These are phyloP conservation scores for Backusella westeae DNA, from an alignment of 192 early-diverging fungal genomes.

Conservation along the genomic window DNA sequence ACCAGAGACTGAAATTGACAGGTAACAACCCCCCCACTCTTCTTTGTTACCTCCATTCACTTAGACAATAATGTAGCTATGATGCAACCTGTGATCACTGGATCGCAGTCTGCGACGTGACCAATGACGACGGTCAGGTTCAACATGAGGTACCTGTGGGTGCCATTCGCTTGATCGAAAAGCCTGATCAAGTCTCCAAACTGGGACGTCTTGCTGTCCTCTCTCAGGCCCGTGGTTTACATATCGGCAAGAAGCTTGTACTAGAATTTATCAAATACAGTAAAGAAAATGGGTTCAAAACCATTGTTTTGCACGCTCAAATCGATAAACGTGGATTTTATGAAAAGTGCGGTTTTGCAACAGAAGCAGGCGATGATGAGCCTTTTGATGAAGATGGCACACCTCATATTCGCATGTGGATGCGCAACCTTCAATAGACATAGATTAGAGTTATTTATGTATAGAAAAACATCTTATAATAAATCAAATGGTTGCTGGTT, in stretches of 20 bases:
- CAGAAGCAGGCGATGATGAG: conserved; percentile 26
- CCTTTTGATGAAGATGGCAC: conserved; percentile 32
- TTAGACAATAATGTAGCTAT: neutral
- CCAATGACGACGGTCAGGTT: neutral
- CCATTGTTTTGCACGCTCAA: conserved; percentile 25
- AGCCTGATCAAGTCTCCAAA: conserved; percentile 20
- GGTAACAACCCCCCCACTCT: neutral
- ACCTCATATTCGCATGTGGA: conserved; percentile 32
- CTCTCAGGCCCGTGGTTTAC: conserved; percentile 22
- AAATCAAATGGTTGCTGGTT: neutral
- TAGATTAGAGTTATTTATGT: neutral
- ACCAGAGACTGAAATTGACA: neutral
- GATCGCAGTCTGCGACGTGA: neutral
- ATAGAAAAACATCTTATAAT: neutral
- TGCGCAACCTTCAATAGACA: neutral
- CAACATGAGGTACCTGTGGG: conserved; percentile 21
- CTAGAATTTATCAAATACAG: conserved; percentile 13
- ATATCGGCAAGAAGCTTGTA: conserved; percentile 21
- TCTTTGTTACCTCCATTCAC: neutral
- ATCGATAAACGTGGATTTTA: conserved; percentile 30
- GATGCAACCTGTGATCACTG: conserved; percentile 7
- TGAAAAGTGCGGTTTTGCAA: conserved; percentile 21
- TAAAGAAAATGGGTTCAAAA: neutral
- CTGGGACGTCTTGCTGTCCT: conserved; percentile 29
- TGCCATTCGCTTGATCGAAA: conserved; percentile 19